Base-by-base conservation (phyloP, 306 rosid species). In the Cicer pinnatifidum region DNA sequence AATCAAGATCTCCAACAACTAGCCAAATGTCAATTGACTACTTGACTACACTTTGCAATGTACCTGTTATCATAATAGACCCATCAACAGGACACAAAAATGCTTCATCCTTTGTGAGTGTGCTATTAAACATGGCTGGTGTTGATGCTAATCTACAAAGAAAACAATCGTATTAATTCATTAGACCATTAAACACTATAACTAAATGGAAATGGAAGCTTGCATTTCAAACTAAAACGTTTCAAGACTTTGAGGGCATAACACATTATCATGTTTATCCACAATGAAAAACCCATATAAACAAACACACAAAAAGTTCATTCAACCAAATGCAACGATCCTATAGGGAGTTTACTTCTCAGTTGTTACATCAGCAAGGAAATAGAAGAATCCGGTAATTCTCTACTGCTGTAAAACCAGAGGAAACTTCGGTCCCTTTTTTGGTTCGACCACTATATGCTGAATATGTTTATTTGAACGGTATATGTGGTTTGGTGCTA, bases 121-220 rank as follows among this genome's bases (percentile, higher is more conserved):
- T 86, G 84, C 98, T 87, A 80, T 91, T 94, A 78, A 94, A 94
- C 98, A 91, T 89, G 72, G 98, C 96, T 76, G 96, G 98, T 40
- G 96, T 94, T 72, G 98, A 94, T 75, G 97, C 96, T 76, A 91
- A 86, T 85, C 96, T 94, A 81, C 68, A 87, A 58, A 64, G 54
- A 53, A 59, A 46, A 23, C 62, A 81, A 81, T 20, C 52, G 79
- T 61, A 81, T 53, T 57, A 56, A 64, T 16, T 67, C 45, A 75
- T 15, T 74, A 61, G 38, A 51, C 71, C 71, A 10, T 52, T 58
- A 71, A 70, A 28, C 5, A 28, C 35, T 4, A 28, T 28, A 28
- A 28, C 35, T 28, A 28, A 28, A 28, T 28, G 35, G 35, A 28
- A 28, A 28, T 28, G 35, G 35, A 28, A 28, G 35, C 35, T 5